phyloP scores from a whole-genome alignment of 495 filamentous ascomycete genomes.

The Haplographium delicatum region DNA sequence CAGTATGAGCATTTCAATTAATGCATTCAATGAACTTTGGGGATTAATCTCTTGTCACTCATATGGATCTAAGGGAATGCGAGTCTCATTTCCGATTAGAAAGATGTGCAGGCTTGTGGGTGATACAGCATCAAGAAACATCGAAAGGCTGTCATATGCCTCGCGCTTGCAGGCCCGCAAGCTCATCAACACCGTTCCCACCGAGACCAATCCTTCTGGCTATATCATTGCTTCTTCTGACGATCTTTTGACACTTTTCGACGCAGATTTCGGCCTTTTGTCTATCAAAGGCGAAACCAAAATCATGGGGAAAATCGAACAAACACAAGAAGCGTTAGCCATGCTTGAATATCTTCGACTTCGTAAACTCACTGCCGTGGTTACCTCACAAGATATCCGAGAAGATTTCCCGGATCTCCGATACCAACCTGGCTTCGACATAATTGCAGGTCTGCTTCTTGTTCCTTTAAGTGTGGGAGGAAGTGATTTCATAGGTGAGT shows the following conservation, averaged over 20 bases:
- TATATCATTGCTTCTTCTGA: constrained; percentile 92
- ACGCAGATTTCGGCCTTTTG: constrained; percentile 82
- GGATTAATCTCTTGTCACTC: constrained; percentile 85
- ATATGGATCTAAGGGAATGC: constrained; percentile 73
- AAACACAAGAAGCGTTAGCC: constrained; percentile 79
- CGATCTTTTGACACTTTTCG: constrained; percentile 78
- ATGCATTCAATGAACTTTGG: constrained; percentile 80
- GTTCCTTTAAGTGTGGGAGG: constrained; percentile 77
- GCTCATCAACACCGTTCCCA: constrained; percentile 73
- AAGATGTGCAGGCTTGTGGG: constrained; percentile 94
- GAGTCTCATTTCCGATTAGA: constrained; percentile 84
- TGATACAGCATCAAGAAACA: constrained; percentile 81
- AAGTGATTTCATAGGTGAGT: constrained; percentile 63
- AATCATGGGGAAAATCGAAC: constrained; percentile 67
- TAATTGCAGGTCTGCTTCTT: constrained; percentile 76
- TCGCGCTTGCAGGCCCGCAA: constrained; percentile 78
- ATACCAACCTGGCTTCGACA: constrained; percentile 73
- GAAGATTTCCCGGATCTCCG: constrained; percentile 79
- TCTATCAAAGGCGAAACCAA: constrained; percentile 87
- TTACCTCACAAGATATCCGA: constrained; percentile 70
- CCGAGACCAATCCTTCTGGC: constrained; percentile 77
- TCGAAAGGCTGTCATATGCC: constrained; percentile 84
- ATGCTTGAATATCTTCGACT: constrained; percentile 82
- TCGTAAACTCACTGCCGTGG: constrained; percentile 68
- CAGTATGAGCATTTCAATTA: constrained; percentile 94